Conservation (phyloP, 2,329 filamentous ascomycete species). For the Madurella mycetomatis region DNA sequence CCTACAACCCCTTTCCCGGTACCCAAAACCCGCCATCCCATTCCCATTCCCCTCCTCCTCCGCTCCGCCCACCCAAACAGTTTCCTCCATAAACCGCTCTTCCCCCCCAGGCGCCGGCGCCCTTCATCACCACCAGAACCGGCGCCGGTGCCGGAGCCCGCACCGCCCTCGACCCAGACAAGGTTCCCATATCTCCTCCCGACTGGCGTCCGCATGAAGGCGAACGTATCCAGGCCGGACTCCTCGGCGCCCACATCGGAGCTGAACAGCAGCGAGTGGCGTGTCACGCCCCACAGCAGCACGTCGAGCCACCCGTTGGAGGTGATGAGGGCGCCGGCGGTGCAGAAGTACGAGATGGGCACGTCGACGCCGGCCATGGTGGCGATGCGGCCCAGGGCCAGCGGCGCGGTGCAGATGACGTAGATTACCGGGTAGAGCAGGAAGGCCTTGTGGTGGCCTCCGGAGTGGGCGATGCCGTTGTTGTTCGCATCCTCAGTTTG, state of each 20-base stretch:
- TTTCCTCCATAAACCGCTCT: background rate
- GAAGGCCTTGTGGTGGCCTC: conserved; percentile 39
- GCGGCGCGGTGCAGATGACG: conserved; percentile 55
- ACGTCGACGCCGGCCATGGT: conserved; percentile 48
- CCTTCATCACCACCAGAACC: background rate
- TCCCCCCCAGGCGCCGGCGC: conserved; percentile 4
- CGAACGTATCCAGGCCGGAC: conserved; percentile 36
- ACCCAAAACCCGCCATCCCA: conserved; percentile 9
- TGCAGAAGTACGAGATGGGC: conserved; percentile 45
- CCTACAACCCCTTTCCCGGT: background rate
- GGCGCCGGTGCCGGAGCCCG: background rate
- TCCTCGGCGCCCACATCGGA: conserved; percentile 27
- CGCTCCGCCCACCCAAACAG: conserved; percentile 5
- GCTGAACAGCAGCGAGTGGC: conserved; percentile 27
- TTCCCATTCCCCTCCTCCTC: background rate
- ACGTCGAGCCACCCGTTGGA: conserved; percentile 41
- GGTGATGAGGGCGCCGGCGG: conserved; percentile 48
- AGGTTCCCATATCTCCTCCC: conserved; percentile 30
- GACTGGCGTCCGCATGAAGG: conserved; percentile 30
- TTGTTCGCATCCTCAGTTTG: conserved; percentile 4
- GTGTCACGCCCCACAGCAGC: conserved; percentile 29
- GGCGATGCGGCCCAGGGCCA: conserved; percentile 56
- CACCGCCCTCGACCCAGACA: conserved; percentile 29
- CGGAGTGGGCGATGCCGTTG: background rate
- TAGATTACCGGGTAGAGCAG: conserved; percentile 61